Evolutionary conservation across 1,284 basidiomycete species (phyloP).

Genomic region (Pterulicium gracile): DNA sequence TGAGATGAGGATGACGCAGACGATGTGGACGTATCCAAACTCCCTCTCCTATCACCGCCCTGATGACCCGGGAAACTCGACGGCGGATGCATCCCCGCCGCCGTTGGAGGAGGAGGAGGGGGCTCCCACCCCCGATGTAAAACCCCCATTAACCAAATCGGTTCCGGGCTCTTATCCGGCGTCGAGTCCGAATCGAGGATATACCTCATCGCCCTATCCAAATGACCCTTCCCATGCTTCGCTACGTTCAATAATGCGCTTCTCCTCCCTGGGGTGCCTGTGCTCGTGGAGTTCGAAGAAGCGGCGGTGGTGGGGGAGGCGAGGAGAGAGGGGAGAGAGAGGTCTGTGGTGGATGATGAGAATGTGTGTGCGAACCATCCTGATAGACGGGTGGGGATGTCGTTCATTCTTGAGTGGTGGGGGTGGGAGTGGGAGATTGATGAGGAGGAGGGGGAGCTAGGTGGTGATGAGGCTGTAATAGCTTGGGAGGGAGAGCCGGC

Average conservation of each 20-base stretch:
- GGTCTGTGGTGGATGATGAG: slow-evolving; percentile 55
- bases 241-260: slow-evolving; percentile 48
- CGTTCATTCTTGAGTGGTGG: slow-evolving; percentile 22
- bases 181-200: slow-evolving; percentile 75
- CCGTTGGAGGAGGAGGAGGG: slow-evolving; percentile 25
- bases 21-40: slow-evolving; percentile 25
- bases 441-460: slow-evolving; percentile 9
- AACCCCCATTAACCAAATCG: slow-evolving; percentile 80
- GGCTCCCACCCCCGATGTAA: slow-evolving; percentile 67
- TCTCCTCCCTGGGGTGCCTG: slow-evolving; percentile 33
- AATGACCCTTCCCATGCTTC: slow-evolving; percentile 60
- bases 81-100: slow-evolving; percentile 16
- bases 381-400: slow-evolving; percentile 52
- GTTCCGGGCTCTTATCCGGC: slow-evolving; percentile 69
- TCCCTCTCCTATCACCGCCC: no score
- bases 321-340: slow-evolving; percentile 51
- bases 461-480: slow-evolving; percentile 1
- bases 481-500: neutral
- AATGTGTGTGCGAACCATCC: slow-evolving; percentile 75
- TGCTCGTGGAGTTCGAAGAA: slow-evolving; percentile 13
- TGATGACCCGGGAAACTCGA: slow-evolving; percentile 12
- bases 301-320: slow-evolving; percentile 18
- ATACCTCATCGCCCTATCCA: slow-evolving; percentile 75
- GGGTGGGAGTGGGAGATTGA: slow-evolving; percentile 8
- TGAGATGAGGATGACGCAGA: slow-evolving; percentile 17